Percentiles rank a stretch among this genome's conserved stretches.
These are phyloP conservation scores for Trichoderma guizhouense DNA, from an alignment of 2,329 filamentous ascomycete genomes.

Conservation along the genomic window DNA sequence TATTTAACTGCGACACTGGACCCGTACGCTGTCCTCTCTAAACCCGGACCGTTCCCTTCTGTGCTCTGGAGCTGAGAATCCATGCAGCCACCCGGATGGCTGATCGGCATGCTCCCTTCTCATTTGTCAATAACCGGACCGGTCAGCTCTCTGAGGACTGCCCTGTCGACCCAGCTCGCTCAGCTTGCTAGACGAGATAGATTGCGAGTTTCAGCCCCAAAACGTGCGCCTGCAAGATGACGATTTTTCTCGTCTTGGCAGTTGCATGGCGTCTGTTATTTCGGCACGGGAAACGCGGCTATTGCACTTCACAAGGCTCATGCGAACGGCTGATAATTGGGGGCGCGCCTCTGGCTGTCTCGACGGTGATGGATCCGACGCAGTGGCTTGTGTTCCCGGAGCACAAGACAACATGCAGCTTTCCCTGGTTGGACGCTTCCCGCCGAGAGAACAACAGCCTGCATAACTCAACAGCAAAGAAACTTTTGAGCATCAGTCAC, in stretches of 20 bases:
- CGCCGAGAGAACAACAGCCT: background rate
- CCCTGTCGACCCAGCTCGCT: conserved; percentile 2
- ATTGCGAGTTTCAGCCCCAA: background rate
- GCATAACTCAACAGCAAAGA: background rate
- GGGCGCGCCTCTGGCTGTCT: background rate
- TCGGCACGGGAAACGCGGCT: conserved; percentile 8
- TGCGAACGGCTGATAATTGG: background rate
- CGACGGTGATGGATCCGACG: conserved; percentile 12
- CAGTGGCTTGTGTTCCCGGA: conserved; percentile 11
- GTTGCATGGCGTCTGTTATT: background rate
- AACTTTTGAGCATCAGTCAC: background rate
- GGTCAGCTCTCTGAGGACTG: conserved; percentile 13
- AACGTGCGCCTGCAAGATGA: conserved; percentile 13
- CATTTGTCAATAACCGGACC: conserved; percentile 20
- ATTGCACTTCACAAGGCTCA: conserved; percentile 1
- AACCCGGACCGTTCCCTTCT: conserved; percentile 3
- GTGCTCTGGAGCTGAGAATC: conserved; percentile 13
- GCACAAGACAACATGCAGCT: background rate
- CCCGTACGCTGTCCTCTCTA: conserved; percentile 1
- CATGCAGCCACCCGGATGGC: conserved; percentile 19
- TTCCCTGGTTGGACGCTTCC: conserved; percentile 2
- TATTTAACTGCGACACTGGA: conserved; percentile 7
- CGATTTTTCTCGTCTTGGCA: conserved; percentile 8
- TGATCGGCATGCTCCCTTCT: conserved; percentile 7
- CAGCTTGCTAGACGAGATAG: background rate